phyloP scores from a whole-genome alignment of 2,329 filamentous ascomycete species.

The Trichophyton equinum region DNA sequence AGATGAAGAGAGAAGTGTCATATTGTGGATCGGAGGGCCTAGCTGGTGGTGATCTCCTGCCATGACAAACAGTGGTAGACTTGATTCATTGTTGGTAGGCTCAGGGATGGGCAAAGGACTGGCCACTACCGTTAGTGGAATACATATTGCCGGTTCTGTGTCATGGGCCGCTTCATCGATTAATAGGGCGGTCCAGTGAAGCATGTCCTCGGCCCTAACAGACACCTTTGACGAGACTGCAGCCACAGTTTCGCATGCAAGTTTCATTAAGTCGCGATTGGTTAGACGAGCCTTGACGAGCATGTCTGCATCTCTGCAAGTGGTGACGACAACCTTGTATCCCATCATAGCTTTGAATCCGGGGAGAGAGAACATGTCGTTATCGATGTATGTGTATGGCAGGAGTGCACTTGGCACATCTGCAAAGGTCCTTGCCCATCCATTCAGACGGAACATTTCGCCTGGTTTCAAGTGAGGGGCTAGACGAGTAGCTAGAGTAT shows the following conservation, averaged over 20 bases:
- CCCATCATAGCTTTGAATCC: slow-evolving; percentile 28
- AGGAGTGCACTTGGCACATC: slow-evolving; percentile 32
- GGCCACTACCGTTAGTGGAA: slow-evolving; percentile 30
- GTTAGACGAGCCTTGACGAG: slow-evolving; percentile 32
- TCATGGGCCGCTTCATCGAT: slow-evolving; percentile 38
- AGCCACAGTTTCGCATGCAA: slow-evolving; percentile 27
- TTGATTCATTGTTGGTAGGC: neutral
- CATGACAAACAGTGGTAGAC: slow-evolving; percentile 32
- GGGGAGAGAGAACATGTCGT: slow-evolving; percentile 33
- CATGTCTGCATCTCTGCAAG: slow-evolving; percentile 31
- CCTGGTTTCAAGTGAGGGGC: slow-evolving; percentile 23
- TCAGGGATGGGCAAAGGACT: slow-evolving; percentile 21
- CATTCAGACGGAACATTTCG: slow-evolving; percentile 34
- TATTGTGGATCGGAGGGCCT: slow-evolving; percentile 29
- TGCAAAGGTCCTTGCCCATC: slow-evolving; percentile 28
- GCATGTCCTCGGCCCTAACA: slow-evolving; percentile 11
- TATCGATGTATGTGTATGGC: slow-evolving; percentile 28
- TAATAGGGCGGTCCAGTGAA: slow-evolving; percentile 35
- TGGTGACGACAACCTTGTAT: slow-evolving; percentile 34
- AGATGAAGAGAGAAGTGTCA: slow-evolving; percentile 23
- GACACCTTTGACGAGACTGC: slow-evolving; percentile 16
- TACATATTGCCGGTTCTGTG: slow-evolving; percentile 31
- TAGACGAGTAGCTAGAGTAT: slow-evolving; percentile 32
- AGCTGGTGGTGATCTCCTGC: slow-evolving; percentile 37
- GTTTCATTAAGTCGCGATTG: slow-evolving; percentile 29